Base-by-base conservation (phyloP, 2,329 filamentous ascomycete species). In the Xylariaceae sp. region DNA sequence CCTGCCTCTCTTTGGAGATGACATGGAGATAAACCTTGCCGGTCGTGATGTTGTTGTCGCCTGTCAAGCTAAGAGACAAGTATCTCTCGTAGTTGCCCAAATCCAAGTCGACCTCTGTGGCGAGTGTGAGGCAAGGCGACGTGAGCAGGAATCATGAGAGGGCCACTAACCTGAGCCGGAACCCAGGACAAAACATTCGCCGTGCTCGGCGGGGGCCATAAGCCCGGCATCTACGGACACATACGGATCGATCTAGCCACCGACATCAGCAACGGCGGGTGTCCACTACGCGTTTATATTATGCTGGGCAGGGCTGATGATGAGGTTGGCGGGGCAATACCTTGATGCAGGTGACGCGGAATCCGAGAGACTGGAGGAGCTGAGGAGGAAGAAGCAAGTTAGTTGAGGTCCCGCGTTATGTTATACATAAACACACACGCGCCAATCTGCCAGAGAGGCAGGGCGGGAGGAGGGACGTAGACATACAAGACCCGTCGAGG, bases 31-130 rank as follows among this genome's bases (percentile, higher is more conserved):
- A 97, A 63, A 97, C 90, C 77, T 97, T 96, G 68, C 94, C 94
- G 5, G 92, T 96, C 3, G 94, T 99, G 72, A 99, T 95, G 73
- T 97, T 97, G 77, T 92, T 90, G 64, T 96, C 91, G 57, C 86
- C 80, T 8, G 84, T 89, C 57, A 97, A 79, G 51, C 86, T 88
- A 61, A 92, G 86, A 66, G 86, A 86, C 51, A 96, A 84, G 69
- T 95, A 95, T 34, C 72, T 68, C 55, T 81, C 78, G 63, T 81
- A 83, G 67, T 81, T 81, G 18, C 80, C 80, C 42, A 83, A 72
- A 63, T 83, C 80, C 12, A 81, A 67, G 63, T 81, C 79, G 37
- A 69, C 70, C 65, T 76, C 68, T 60, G 13, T 15, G 26, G n/a
- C 18, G n/a, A 5, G 22, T 22, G 39, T 18, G 29, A 50, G 36